These are phyloP conservation scores for Trametes elegans DNA, from an alignment of 768 basidiomycete species.

Conservation along the genomic window DNA sequence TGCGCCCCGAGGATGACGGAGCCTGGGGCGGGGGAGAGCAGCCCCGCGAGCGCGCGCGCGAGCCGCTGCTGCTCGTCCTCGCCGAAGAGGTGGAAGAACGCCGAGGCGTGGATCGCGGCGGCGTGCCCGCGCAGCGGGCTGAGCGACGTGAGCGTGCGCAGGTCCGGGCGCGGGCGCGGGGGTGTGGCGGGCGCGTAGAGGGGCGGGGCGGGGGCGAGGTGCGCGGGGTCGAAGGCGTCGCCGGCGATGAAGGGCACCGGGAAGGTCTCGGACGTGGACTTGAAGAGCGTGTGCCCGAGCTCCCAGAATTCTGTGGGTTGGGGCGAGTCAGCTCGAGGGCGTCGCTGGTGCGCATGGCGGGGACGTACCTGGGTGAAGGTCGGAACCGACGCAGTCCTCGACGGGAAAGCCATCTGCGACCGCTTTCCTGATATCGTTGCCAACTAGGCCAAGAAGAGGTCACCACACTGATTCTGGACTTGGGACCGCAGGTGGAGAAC, in stretches of 20 bases:
- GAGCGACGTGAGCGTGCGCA: constrained; percentile 38
- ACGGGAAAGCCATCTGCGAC: constrained; percentile 40
- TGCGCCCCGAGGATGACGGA: constrained; percentile 46
- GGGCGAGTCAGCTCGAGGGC: neutral
- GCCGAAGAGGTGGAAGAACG: constrained; percentile 49
- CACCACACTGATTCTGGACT: neutral
- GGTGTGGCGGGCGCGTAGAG: constrained; percentile 13
- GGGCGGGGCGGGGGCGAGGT: constrained; percentile 34
- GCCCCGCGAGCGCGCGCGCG: constrained; percentile 37
- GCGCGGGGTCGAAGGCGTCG: constrained; percentile 45
- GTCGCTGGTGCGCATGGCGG: neutral
- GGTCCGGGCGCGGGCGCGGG: constrained; percentile 26
- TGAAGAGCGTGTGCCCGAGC: constrained; percentile 58
- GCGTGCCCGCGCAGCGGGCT: constrained; percentile 45
- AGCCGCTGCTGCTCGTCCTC: constrained; percentile 37
- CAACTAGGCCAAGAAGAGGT: constrained; percentile 26
- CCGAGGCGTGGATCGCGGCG: constrained; percentile 46
- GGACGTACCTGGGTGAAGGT: constrained; percentile 33
- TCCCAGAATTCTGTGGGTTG: constrained; percentile 50
- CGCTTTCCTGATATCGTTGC: constrained; percentile 38
- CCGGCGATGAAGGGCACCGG: constrained; percentile 54
- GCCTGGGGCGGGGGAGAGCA: constrained; percentile 40
- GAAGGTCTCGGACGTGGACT: constrained; percentile 47
- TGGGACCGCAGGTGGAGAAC: neutral
- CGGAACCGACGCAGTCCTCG: constrained; percentile 35